Base-by-base conservation (phyloP, 371 early-diverging fungal species). In the Zychaea mexicana region DNA sequence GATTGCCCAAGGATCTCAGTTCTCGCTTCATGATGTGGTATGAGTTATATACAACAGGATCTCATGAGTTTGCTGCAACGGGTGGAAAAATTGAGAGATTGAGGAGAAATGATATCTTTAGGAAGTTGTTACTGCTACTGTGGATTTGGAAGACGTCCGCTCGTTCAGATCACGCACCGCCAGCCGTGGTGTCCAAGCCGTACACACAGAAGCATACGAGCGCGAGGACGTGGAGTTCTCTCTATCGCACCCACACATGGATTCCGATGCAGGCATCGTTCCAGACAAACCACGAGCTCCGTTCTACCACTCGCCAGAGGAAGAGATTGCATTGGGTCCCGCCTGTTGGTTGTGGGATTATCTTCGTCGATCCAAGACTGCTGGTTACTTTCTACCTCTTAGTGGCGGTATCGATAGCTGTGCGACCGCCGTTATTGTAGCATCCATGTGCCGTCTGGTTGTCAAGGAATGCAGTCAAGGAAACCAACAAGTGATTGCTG, bases 311-410 rank as follows among this genome's bases (percentile, higher is more conserved):
- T 77, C 78, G 0, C 87, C 89, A 0, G 88, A 87, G 58, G 91
- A 95, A 68, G 96, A 96, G 65, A 96, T 96, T 66, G 83, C 91
- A 10, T 68, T 92, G 38, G 99, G 99, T 17, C 98, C 98, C 21
- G 98, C 99, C 0, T 98, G 99, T 81, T 99, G 98, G 98, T 83
- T 98, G 19, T 99, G 99, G 99, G 99, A 99, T 73, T 99, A 98
- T 70, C 81, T 99, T 52, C 87, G 98, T 17, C 84, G 98, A 26
- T 94, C 97, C 47, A 90, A 91, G 49, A 84, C 85, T 4, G 86
- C 88, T 3, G 99, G 99, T 1, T 98, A 88, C 84, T 97, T 99
- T 64, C 79, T 99, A 61, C 98, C 98, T 8, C 77, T 99, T 60
- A 95, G 95, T 73, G 99, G 99, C 32, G 99, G 99, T 36, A 90